Base-by-base conservation (phyloP, 2,329 filamentous ascomycete genomes). In the Pseudogymnoascus sp. region DNA sequence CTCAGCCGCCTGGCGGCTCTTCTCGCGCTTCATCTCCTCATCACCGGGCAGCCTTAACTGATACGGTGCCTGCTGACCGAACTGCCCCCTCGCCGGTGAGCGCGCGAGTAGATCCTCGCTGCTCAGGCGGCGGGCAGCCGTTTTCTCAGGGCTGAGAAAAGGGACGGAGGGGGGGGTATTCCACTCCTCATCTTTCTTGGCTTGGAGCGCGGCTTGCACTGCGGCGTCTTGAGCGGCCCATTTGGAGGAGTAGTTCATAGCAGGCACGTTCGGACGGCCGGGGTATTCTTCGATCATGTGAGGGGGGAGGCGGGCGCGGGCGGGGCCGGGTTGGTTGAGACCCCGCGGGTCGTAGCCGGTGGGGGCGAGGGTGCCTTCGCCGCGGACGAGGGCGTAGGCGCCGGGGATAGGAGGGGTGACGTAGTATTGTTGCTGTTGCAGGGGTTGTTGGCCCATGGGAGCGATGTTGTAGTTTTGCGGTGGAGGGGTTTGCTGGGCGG, bases 321-420 rank as follows among this genome's bases (percentile, higher is more conserved):
- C 11, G 12, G 42, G 42, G 4, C 21, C 10, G 21, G 42, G 42
- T 8, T 47, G 42, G 42, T 64, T 68, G 3, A 70, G 40, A 21
- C 67, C 68, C 28, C 65, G 65, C 12, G 69, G 69, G 59, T 71
- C 69, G 63, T 73, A 71, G 4, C 64, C 53, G 8, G 69, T 69
- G n/a, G 66, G 69, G 3, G 65, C 66, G 14, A 64, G 62, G 6
- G 67, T 66, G 14, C 71, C 72, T 53, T 72, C 68, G 5, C 70
- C 70, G 42, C 67, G 66, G 6, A 73, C 72, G 2, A 71, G 61
- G 14, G 61, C 37, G 59, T 74, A 74, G 3, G 69, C 69, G 4
- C 68, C 68, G 18, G 72, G 72, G 47, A 73, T 73, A 2, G 71
- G 72, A 7, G 72, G 71, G 28, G 62, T 67, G 63, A 70, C 67